Base-by-base conservation (phyloP, 345 rosid species). In the Dovyalis caffra region DNA sequence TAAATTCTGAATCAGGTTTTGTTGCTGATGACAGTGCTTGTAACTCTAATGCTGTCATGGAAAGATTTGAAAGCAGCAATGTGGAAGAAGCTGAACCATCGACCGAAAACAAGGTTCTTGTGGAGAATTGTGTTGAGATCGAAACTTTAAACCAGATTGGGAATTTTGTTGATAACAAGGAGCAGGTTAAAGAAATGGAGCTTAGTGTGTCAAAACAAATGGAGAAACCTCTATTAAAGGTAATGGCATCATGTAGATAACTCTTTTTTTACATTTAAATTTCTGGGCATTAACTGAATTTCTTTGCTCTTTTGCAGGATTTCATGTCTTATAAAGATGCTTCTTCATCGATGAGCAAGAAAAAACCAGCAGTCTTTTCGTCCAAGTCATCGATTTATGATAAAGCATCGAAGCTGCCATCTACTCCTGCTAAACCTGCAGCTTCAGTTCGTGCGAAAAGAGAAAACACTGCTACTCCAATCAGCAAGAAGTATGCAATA, bases 211-310 rank as follows among this genome's bases (percentile, higher is more conserved):
- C 71, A 72, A 78, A 69, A 78, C 80, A 78, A 65, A 79, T 74
- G 80, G 88, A 80, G 79, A 85, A 85, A 64, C 88, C 91, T 71
- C 71, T 75, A 12, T 69, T 77, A 28, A 83, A 79, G 94, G 97
- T 92, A 76, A 64, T 4, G 28, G 49, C 5, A 5, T 70, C 14
- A 61, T 58, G 18, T 40, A 16, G 25, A 51, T 28, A 8, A 20
- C 20, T 66, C 32, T 38, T 58, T 56, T 16, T 21, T 77, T 35
- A 33, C 53, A 45, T 74, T 75, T 56, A 33, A 60, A n/a, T 66
- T 33, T 53, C 43, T 15, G 69, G 58, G 21, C 7, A 23, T 35
- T 62, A 70, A 70, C 51, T 74, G 57, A 33, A 43, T 26, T 28
- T 8, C 62, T 33, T 16, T 78, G 25, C 64, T 7, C 20, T 67